Evolutionary conservation across 306 rosid species (phyloP), one percentile per base, ranked within the genome.

Genomic region (Malus sylvestris): DNA sequence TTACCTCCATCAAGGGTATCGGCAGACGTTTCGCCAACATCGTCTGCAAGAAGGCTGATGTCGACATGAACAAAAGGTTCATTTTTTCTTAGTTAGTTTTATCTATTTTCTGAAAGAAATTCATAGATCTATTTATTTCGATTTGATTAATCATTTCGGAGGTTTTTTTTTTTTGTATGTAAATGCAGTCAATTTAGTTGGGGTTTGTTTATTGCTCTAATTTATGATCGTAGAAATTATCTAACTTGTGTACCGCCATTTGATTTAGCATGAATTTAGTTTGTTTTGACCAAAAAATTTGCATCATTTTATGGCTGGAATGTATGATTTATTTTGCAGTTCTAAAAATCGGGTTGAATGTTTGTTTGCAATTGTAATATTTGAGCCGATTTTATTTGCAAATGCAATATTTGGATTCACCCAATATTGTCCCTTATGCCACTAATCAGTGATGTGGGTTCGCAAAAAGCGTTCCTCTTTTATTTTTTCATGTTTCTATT

Each of bases 1-100:
- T 88, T 9, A 88, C 92, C 79, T 86, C 92, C 81, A 88, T 88
- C 83, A 88, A 88, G 72, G 92, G 92, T 86, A 88, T 88, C 19
- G 92, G 92, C 53, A 85, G 89, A 72, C 89, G 89, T 44, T 80
- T 88, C 18, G 88, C 92, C 59, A 86, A 88, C 84, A 80, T 88
- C 66, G 83, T 71, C 81, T 88, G 92, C 88, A 88, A 88, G 86
- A 88, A 88, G 77, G 92, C 92, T 40, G 89, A 88, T 5, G 81
- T 86, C 58, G 92, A 86, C 78, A 88, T 86, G 92, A 88, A 80
- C 85, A 86, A 88, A 78, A 76, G 89, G 92, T 88, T 30, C 16
- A 6, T 2, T 35, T 55, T 22, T 63, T 64, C 25, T 22, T 49
- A 4, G 3, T 46, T 30, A 19, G 44, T 35, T 20, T 66, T 10